Evolutionary conservation across 148 eudicot genomes (phyloP).

Genomic region (Rhododendron simsii): DNA sequence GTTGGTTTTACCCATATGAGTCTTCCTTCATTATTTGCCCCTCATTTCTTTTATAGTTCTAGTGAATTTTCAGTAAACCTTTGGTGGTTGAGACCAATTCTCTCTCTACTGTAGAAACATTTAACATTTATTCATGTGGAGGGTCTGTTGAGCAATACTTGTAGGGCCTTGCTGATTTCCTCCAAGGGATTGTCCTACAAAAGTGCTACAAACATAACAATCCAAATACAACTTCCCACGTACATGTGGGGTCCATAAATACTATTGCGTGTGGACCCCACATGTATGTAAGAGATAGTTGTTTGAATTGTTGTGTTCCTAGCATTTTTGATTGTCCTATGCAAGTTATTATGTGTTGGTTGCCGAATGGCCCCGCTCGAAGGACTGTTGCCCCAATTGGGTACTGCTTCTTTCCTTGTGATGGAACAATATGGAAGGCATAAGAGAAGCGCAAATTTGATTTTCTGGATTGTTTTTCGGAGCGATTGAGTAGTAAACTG

Average conservation of each 20-base stretch:
- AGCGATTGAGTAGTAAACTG: neutral
- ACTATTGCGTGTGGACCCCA: too few relatives aligned
- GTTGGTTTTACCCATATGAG: conserved; percentile 4
- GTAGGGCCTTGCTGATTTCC: neutral
- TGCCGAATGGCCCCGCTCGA: neutral
- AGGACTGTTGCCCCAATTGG: neutral
- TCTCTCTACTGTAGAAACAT: neutral
- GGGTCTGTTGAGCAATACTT: neutral
- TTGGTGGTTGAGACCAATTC: conserved; percentile 6
- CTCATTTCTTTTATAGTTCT: neutral
- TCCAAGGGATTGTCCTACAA: neutral
- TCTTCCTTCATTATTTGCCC: neutral
- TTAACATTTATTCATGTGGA: neutral
- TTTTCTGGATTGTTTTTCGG: neutral
- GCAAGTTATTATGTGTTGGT: neutral
- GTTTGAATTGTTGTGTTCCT: too few relatives aligned
- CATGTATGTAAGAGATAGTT: too few relatives aligned
- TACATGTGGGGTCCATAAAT: too few relatives aligned
- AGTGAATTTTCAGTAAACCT: conserved; percentile 14
- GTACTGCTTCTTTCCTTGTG: neutral
- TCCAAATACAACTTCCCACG: too few relatives aligned
- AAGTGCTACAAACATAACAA: too few relatives aligned
- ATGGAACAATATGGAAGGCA: neutral
- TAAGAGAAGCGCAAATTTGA: neutral
- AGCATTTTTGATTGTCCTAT: neutral